Evolutionary conservation across 176 grass and related monocot species (phyloP), one percentile per base, ranked within the genome.

Genomic region (Ensete ventricosum): DNA sequence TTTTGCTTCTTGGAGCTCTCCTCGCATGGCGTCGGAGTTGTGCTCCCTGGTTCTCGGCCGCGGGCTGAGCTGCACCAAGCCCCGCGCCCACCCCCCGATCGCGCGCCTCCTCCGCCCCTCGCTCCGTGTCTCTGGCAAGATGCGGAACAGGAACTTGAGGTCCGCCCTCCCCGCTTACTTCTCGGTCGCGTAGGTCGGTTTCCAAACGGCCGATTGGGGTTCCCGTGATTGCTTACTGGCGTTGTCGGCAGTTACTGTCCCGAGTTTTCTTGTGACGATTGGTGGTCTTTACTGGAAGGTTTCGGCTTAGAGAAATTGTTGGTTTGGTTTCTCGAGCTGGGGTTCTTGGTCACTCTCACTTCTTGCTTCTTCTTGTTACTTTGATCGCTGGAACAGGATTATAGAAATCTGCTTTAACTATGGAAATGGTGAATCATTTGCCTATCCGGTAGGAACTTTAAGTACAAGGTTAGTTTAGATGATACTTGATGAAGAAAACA

Each of bases 71-170:
- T 65, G 78, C 65, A 60, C 27, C 62, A 71, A 67, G 11, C 83
- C 81, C 9, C 66, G 34, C 34, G 34, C 78, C 24, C 78, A 79
- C 71, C n/a, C 21, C 63, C 57, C 77, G 53, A 23, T 80, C 14
- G 50, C 67, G 9, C 10, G 54, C 62, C 34, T 49, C 62, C 34
- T 49, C 54, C 50, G 72, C 48, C 81, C 16, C 69, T 67, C 69
- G 57, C n/a, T 90, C 48, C 24, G 12, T 17, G 71, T 87, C 53
- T 53, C 71, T 67, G 79, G 83, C 77, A 82, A 83, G 29, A 69
- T 84, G 54, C 87, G 82, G 9, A 58, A 72, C 27, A 80, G 77
- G 52, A 78, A 65, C 53, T 78, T 92, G 74, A 88, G 93, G 93
- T 90, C 10, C 54, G 57, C 76, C 53, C 21, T 43, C 34, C 4